phyloP scores from a whole-genome alignment of 75 land plant species.

The Sequoia sempervirens region DNA sequence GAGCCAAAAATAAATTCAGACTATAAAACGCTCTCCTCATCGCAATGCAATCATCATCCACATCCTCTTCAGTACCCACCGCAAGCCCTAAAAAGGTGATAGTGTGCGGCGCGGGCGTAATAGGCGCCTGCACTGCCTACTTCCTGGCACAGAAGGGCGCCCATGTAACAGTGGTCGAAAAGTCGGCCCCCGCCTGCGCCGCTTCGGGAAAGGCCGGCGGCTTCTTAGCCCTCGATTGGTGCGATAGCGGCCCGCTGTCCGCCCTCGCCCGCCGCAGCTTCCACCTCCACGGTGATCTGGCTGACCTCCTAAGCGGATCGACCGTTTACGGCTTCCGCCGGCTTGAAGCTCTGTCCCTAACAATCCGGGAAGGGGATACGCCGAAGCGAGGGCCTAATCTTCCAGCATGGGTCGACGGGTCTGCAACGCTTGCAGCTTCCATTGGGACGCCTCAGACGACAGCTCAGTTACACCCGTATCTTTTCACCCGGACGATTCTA shows the following conservation, averaged over 20 bases:
- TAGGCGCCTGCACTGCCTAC: slow-evolving; percentile 87
- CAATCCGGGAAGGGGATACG: slow-evolving; percentile 14
- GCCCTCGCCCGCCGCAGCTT: slow-evolving; percentile 72
- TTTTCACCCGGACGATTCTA: slow-evolving; percentile 57
- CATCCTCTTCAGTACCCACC: background rate
- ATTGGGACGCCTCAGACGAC: slow-evolving; percentile 75
- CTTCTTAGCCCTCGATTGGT: slow-evolving; percentile 89
- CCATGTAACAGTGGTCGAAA: slow-evolving; percentile 65
- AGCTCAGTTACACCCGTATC: slow-evolving; percentile 87
- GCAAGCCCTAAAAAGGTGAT: slow-evolving; percentile 22
- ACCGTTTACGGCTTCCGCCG: slow-evolving; percentile 67
- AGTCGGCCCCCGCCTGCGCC: slow-evolving; percentile 72
- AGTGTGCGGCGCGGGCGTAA: slow-evolving; percentile 82
- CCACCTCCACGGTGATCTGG: slow-evolving; percentile 61
- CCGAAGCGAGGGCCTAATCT: background rate
- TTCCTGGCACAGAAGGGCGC: slow-evolving; percentile 61
- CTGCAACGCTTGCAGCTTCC: slow-evolving; percentile 10
- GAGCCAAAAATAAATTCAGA: background rate
- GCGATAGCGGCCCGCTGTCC: slow-evolving; percentile 61
- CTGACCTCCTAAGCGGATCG: slow-evolving; percentile 62
- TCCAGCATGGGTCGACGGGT: slow-evolving; percentile 56
- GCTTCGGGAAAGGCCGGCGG: slow-evolving; percentile 97
- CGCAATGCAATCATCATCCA: background rate
- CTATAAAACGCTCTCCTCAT: background rate
- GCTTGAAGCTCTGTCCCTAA: slow-evolving; percentile 38